Evolutionary conservation across 2,329 filamentous ascomycete species (phyloP), one percentile per base, ranked within the genome.

Genomic region (Knufia petricola): DNA sequence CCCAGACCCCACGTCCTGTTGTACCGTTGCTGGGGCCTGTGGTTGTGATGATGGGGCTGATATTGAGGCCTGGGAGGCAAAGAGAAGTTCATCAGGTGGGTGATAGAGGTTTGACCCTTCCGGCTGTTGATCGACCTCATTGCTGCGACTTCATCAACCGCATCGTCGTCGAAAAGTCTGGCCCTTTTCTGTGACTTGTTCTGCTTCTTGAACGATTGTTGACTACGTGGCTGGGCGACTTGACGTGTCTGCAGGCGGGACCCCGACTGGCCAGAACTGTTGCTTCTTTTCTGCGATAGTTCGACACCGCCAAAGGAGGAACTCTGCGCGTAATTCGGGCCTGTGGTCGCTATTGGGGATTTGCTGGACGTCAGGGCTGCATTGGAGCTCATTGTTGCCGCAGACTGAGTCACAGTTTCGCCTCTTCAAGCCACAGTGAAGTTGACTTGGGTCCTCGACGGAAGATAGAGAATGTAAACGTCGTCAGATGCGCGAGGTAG

Each of bases 21-120:
- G 47, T 85, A 76, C 50, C 85, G 79, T 59, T 78, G 75, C 30
- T 79, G 74, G 52, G 77, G 73, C 32, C 74, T 70, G 52, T 74
- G 69, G 43, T 71, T 66, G 48, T 74, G 69, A 58, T 79, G 76
- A 12, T 49, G 48, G 21, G 55, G 59, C 75, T 70, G 63, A 50
- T 68, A 62, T 52, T 82, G 78, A 19, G 84, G 83, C 41, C 86
- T 79, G 36, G 85, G 81, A 19, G 89, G 85, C 17, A 87, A 73
- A 38, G 85, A 81, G 67, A 95, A 94, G 70, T 90, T 90, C 75
- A 98, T 85, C 50, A 98, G 71, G 67, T 98, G 92, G 34, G 92
- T 96, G 63, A 98, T 98, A 61, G 87, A 94, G 47, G 88, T 95
- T 67, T 95, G 90, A 47, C 92, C 92, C 60, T 92, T 87, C 51